Evolutionary conservation across 345 rosid species (phyloP), one percentile per base, ranked within the genome.

Genomic region (Geranium brycei): DNA sequence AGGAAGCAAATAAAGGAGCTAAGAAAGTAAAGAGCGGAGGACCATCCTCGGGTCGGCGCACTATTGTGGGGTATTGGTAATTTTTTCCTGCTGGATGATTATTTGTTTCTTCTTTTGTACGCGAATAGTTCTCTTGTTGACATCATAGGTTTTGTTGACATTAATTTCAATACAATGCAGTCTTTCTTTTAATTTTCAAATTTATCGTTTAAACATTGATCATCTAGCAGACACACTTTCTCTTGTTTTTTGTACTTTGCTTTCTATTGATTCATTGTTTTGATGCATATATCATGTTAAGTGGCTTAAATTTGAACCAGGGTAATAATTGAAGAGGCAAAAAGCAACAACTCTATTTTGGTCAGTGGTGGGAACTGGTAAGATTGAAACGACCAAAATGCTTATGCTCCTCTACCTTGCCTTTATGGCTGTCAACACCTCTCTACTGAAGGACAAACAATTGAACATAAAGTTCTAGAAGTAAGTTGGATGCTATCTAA

Each of bases 301-400:
- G 10, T 41, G 12, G 51, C 51, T 41, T 41, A 41, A 41, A 4
- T 58, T 76, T 61, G 28, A 60, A 60, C 60, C 81, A 91, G 93
- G 88, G 83, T 73, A 65, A 89, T 89, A 95, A 76, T 87, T 19
- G 84, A 83, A 31, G 95, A 89, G 68, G 79, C 84, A 65, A 81
- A 81, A 75, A 89, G 81, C 75, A 91, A 23, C 28, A 23, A 87
- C 73, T 89, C 88, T 15, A 91, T 89, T 65, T 73, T 91, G 66
- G 96, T 91, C 62, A 91, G 98, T 60, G 98, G 98, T 51, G 98
- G 95, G 96, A 58, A 88, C 98, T 30, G 98, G 98, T 62, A 91
- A 91, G 77, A 91, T 96, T 11, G 96, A 91, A 76, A 89, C 96
- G 2, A 91, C 98, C 59, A 91, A 91, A 78, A 81, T 87, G 89